Percentiles rank a stretch among this genome's conserved stretches.
phyloP scores from a whole-genome alignment of 2,329 filamentous ascomycete genomes.

The Rutstroemia sydowiana region DNA sequence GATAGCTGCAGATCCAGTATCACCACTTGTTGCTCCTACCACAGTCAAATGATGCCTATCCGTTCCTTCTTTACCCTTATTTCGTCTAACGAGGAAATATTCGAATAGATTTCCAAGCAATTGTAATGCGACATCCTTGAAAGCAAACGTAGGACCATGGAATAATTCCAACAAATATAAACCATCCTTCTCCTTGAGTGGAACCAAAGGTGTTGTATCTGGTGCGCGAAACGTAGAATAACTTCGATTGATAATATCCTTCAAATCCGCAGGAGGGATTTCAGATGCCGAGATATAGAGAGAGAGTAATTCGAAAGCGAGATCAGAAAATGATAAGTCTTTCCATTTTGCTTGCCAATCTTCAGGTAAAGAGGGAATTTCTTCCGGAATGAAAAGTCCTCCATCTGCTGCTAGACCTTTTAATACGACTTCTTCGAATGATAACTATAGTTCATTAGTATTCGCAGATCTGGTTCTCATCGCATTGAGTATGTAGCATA shows the following conservation, averaged over 20 bases:
- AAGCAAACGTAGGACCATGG: slow-evolving; percentile 90
- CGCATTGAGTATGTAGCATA: slow-evolving; percentile 31
- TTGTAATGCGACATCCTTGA: slow-evolving; percentile 91
- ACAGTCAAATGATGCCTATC: slow-evolving; percentile 72
- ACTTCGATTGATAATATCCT: slow-evolving; percentile 72
- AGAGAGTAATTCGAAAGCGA: slow-evolving; percentile 78
- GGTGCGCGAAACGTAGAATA: slow-evolving; percentile 83
- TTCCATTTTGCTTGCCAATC: slow-evolving; percentile 67
- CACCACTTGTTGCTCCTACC: slow-evolving; percentile 78
- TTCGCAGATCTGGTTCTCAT: slow-evolving; percentile 6
- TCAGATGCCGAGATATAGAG: slow-evolving; percentile 81
- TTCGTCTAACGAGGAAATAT: slow-evolving; percentile 72
- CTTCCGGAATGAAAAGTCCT: slow-evolving; percentile 82
- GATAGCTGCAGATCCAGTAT: slow-evolving; percentile 91
- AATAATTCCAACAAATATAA: slow-evolving; percentile 89
- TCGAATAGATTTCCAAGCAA: slow-evolving; percentile 95
- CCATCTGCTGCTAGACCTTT: slow-evolving; percentile 83
- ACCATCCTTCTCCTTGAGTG: slow-evolving; percentile 64
- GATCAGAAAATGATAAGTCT: slow-evolving; percentile 68
- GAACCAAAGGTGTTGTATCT: slow-evolving; percentile 71
- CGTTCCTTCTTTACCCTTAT: slow-evolving; percentile 57
- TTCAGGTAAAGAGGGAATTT: slow-evolving; percentile 58
- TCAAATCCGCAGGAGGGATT: slow-evolving; percentile 73
- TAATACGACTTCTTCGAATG: slow-evolving; percentile 84
- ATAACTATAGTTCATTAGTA: slow-evolving; percentile 48